Conservation (phyloP, 208 protist genomes). For the Leishmania mexicana region DNA sequence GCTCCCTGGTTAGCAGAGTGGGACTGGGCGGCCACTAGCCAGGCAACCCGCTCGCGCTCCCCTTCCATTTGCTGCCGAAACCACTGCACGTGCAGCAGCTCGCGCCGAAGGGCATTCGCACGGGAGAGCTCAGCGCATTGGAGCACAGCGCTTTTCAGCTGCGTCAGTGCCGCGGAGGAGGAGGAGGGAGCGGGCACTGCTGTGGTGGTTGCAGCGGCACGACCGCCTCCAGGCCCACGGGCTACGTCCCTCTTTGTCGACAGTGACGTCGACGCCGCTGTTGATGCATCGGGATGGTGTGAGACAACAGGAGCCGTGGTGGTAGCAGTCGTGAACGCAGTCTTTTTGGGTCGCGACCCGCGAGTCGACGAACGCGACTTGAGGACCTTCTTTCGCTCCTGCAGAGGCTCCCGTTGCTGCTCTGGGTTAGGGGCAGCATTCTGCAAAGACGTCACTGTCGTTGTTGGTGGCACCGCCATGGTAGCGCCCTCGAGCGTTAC, state of each 20-base stretch:
- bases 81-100: slow-evolving; percentile 43
- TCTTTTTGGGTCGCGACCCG: background rate
- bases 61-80: slow-evolving; percentile 30
- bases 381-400: background rate
- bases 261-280: background rate
- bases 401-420: background rate
- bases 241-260: background rate
- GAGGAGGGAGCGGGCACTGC: background rate
- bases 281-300: background rate
- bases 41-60: slow-evolving; percentile 1
- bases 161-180: background rate
- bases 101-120: slow-evolving; percentile 37
- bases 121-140: slow-evolving; percentile 45
- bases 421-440: background rate
- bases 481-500: background rate
- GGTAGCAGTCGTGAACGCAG: no score
- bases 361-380: background rate
- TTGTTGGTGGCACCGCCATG: no score
- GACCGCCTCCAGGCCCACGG: background rate
- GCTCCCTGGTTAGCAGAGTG: background rate
- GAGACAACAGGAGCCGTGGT: background rate
- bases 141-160: slow-evolving; percentile 24
- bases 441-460: background rate
- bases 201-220: background rate
- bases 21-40: background rate